phyloP scores from a whole-genome alignment of 163 green algal species.

The Scenedesmus sp. region DNA sequence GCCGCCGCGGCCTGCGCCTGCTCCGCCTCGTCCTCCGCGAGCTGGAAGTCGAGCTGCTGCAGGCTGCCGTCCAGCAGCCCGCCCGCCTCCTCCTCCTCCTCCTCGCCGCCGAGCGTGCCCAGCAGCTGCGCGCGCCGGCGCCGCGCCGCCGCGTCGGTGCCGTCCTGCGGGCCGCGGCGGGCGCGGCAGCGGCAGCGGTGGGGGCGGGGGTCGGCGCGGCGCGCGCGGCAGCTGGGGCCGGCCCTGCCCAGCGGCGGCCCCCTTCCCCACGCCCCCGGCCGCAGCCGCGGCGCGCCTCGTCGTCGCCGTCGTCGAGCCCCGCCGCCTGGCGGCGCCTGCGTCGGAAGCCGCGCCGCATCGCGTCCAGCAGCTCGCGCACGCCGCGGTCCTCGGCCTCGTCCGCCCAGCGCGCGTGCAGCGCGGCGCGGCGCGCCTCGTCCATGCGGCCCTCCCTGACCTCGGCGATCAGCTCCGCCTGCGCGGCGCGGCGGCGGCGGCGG shows the following conservation, averaged over 20 bases:
- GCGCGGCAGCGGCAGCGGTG: background rate
- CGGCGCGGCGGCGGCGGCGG: no score
- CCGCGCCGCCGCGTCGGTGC: constrained; percentile 47
- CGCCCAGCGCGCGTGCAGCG: constrained; percentile 45
- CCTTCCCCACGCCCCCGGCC: no score
- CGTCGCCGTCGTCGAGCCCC: constrained; percentile 35
- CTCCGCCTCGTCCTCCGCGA: constrained; percentile 39
- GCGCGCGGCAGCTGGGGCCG: no score
- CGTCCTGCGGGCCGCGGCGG: constrained; percentile 30
- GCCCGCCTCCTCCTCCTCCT: constrained; percentile 26
- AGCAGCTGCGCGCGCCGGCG: constrained; percentile 51
- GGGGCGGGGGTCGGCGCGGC: no score
- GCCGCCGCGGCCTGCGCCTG: constrained; percentile 19
- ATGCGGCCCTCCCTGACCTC: constrained; percentile 25
- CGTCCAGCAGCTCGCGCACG: constrained; percentile 49
- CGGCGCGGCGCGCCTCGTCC: constrained; percentile 43
- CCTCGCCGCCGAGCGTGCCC: constrained; percentile 29
- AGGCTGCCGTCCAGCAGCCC: background rate
- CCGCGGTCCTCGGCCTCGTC: constrained; percentile 25
- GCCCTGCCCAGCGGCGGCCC: no score
- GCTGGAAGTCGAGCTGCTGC: constrained; percentile 47
- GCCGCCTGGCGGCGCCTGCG: constrained; percentile 4
- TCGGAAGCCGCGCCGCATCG: constrained; percentile 48
- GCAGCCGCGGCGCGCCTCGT: constrained; percentile 7
- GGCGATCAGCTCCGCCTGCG: constrained; percentile 48